Percentiles rank a stretch among this genome's conserved stretches.
phyloP scores from a whole-genome alignment of 176 grass and related monocot species.

The Triticum urartu region DNA sequence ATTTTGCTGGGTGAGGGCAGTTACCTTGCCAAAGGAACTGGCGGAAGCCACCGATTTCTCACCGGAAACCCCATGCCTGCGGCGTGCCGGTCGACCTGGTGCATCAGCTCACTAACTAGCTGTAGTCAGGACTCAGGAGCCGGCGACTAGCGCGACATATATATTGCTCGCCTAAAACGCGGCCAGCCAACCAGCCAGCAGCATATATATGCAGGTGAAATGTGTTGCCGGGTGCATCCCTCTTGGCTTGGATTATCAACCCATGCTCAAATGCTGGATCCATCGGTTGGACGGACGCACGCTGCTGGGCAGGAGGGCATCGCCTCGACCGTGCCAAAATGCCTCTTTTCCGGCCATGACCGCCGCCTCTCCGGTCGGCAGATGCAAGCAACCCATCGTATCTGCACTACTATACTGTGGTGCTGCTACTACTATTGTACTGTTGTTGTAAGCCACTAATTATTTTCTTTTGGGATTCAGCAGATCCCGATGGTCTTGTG shows the following conservation, averaged over 20 bases:
- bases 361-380: neutral
- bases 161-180: no score
- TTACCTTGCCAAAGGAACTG: no score
- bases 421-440: neutral
- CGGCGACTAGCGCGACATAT: neutral
- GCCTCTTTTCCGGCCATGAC: neutral
- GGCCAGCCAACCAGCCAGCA: no score
- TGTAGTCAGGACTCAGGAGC: neutral
- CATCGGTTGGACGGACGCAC: neutral
- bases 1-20: no score
- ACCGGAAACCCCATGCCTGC: neutral
- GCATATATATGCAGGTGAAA: neutral
- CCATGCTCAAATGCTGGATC: no score
- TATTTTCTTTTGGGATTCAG: neutral
- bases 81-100: neutral
- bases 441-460: neutral
- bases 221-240: neutral
- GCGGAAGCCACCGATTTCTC: neutral
- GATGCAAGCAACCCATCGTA: neutral
- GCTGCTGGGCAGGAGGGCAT: neutral
- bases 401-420: neutral
- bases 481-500: no score
- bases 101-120: neutral
- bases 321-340: neutral
- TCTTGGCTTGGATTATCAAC: neutral